Base-by-base conservation (phyloP, 108 stramenopile species). In the Skeletonema tropicum region DNA sequence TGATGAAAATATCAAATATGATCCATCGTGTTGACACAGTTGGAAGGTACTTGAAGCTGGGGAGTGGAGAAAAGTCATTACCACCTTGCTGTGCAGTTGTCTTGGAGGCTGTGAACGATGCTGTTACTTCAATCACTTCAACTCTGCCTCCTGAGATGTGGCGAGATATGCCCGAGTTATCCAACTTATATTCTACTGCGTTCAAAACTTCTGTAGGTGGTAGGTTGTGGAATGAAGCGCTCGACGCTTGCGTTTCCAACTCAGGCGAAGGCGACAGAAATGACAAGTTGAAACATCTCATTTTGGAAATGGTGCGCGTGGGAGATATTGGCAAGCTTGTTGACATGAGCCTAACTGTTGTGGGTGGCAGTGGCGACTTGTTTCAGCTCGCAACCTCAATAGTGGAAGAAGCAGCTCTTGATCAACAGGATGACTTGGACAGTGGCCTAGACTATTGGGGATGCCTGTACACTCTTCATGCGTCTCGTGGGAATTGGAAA, bases 401-500 rank as follows among this genome's bases (percentile, higher is more conserved):
- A 38, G 76, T 96, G 7, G 76, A 67, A 19, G 66, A 82, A 30
- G 79, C 82, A 33, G 82, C 75, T 13, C 21, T 58, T 26, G 29
- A 42, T 25, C 35, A 19, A 60, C 7, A 6, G 8, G 11, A 13
- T 26, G 52, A 52, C 38, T 66, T 35, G 77, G 81, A 31, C 45
- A 73, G 38, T 30, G 65, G 80, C 17, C 76, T 88, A 17, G 88
- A 92, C 69, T 92, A 89, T 68, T 83, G 82, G 73, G 89, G 92
- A 8, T 88, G 89, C 48, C 75, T 94, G 30, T 96, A 91, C 66
- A 74, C 91, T 1, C 79, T 96, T 11, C 86, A 94, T 77, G 82
- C 86, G 3, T 92, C 91, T 15, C 89, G 87, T 61, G 82, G 85
- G 46, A 66, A 94, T 45, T 96, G 92, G 95, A 85, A 82, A 65